phyloP scores from a whole-genome alignment of 2,329 filamentous ascomycete species.

The Passalora sequoiae region DNA sequence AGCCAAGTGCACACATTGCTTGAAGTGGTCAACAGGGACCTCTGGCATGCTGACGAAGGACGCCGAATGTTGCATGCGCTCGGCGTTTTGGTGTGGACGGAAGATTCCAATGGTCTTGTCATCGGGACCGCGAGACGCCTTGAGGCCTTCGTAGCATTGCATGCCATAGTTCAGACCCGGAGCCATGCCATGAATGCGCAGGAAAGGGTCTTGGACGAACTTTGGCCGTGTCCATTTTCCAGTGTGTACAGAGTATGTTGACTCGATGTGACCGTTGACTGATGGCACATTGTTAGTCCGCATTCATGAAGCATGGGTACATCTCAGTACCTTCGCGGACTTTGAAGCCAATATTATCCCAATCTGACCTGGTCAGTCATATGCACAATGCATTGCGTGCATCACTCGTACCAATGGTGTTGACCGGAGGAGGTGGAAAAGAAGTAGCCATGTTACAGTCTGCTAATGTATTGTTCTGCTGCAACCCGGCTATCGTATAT shows the following conservation, averaged over 20 bases:
- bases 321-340: conserved; percentile 71
- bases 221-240: conserved; percentile 71
- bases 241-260: conserved; percentile 68
- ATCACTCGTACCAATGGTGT: conserved; percentile 60
- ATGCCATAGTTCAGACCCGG: conserved; percentile 95
- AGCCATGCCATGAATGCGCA: conserved; percentile 90
- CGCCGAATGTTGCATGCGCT: conserved; percentile 77
- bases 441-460: conserved; percentile 33
- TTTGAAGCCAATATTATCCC: conserved; percentile 87
- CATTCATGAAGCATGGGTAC: neutral
- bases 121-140: conserved; percentile 78
- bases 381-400: conserved; percentile 8
- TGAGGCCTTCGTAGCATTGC: conserved; percentile 97
- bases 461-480: conserved; percentile 3
- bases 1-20: conserved; percentile 70
- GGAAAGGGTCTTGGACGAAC: conserved; percentile 77
- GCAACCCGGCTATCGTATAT: too few species aligned
- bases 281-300: conserved; percentile 6
- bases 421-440: conserved; percentile 73
- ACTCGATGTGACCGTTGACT: conserved; percentile 95
- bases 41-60: conserved; percentile 76
- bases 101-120: conserved; percentile 74
- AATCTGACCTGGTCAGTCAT: conserved; percentile 53
- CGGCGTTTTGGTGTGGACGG: conserved; percentile 78
- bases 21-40: conserved; percentile 70